phyloP scores from a whole-genome alignment of 805 yeast genomes.

The Hemisphaericaspora nanyangensis region DNA sequence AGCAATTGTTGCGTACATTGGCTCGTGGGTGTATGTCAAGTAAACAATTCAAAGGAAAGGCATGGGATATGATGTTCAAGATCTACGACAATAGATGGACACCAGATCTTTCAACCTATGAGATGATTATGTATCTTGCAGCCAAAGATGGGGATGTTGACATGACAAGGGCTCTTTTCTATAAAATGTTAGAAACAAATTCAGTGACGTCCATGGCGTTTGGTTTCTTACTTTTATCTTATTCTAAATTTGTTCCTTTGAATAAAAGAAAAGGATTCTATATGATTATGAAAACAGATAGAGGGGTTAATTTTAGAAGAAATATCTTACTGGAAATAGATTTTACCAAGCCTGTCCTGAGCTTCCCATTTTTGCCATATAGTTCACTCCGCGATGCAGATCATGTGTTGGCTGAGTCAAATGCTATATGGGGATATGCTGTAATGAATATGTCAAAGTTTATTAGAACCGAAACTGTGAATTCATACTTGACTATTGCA shows the following conservation, averaged over 20 bases:
- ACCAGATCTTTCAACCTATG: constrained; percentile 49
- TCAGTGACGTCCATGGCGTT: constrained; percentile 38
- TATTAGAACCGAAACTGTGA: constrained; percentile 41
- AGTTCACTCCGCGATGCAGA: constrained; percentile 32
- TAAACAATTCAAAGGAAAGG: constrained; percentile 44
- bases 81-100: constrained; percentile 46
- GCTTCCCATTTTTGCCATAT: constrained; percentile 71
- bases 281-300: constrained; percentile 36
- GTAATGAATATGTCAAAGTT: constrained; percentile 40
- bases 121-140: constrained; percentile 71
- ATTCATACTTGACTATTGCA: constrained; percentile 51
- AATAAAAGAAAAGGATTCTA: constrained; percentile 21
- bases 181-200: constrained; percentile 36
- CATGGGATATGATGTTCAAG: constrained; percentile 77
- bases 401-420: constrained; percentile 65
- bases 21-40: constrained; percentile 60
- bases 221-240: constrained; percentile 46
- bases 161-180: constrained; percentile 64
- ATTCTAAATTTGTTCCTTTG: constrained; percentile 31
- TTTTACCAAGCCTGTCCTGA: constrained; percentile 3
- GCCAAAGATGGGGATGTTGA: constrained; percentile 75
- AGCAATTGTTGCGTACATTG: constrained; percentile 45
- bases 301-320: constrained; percentile 45
- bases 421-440: constrained; percentile 68
- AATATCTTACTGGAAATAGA: constrained; percentile 37